phyloP scores from a whole-genome alignment of 1,284 basidiomycete genomes.

The Cutaneotrichosporon cyanovorans region DNA sequence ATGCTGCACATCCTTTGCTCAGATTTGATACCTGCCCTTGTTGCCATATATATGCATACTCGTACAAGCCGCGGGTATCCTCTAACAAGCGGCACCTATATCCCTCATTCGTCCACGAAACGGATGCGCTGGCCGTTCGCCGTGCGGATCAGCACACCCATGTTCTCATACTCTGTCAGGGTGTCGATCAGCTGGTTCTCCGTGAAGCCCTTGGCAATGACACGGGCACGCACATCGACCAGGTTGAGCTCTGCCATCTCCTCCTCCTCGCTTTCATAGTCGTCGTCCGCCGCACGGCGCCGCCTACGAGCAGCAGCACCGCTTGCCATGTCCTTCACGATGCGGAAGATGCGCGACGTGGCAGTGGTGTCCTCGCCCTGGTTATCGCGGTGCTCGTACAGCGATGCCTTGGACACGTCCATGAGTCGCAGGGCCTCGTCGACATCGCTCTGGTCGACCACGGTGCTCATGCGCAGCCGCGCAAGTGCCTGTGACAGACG shows the following conservation, averaged over 20 bases:
- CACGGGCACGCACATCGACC: constrained; percentile 73
- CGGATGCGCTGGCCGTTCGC: constrained; percentile 67
- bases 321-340: constrained; percentile 76
- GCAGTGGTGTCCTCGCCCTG: constrained; percentile 63
- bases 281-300: constrained; percentile 39
- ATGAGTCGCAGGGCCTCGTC: constrained; percentile 95
- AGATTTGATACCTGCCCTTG: too few relatives aligned
- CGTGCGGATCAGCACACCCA: constrained; percentile 66
- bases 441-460: constrained; percentile 78
- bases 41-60: not conserved
- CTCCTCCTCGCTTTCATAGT: constrained; percentile 44
- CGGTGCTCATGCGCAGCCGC: constrained; percentile 72
- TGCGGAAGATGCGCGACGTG: constrained; percentile 73
- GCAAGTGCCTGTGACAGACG: constrained; percentile 92
- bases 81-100: too few relatives aligned
- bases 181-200: constrained; percentile 82
- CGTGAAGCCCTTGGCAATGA: constrained; percentile 78
- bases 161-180: constrained; percentile 70
- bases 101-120: constrained; percentile 41
- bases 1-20: too few relatives aligned
- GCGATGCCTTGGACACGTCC: constrained; percentile 87
- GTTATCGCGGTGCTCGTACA: constrained; percentile 63
- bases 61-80: not conserved
- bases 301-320: constrained; percentile 45
- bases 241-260: constrained; percentile 57